These are phyloP conservation scores for Leucaena leucocephala DNA, from an alignment of 306 rosid genomes.

Conservation along the genomic window DNA sequence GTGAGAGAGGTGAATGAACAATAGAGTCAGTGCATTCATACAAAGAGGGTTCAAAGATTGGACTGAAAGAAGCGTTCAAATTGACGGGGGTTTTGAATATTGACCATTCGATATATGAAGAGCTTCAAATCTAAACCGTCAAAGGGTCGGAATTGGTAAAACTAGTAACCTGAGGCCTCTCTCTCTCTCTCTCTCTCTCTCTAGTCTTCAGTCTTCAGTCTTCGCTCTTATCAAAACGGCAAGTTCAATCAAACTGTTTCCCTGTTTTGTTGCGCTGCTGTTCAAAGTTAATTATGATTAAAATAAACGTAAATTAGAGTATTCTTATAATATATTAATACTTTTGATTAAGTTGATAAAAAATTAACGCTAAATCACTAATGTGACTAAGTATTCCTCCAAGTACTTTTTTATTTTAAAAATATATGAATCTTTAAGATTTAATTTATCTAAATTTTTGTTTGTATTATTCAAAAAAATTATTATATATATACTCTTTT, in stretches of 20 bases:
- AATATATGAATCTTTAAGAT: too few relatives aligned
- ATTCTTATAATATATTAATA: too few relatives aligned
- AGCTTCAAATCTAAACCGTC: conserved; percentile 46
- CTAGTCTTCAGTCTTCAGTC: background rate
- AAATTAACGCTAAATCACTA: too few relatives aligned
- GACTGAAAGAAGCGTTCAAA: conserved; percentile 52
- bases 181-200: too few relatives aligned
- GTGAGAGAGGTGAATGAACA: background rate
- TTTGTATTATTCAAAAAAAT: too few relatives aligned
- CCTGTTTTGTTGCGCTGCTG: background rate
- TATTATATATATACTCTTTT: too few relatives aligned
- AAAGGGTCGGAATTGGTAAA: conserved; percentile 55
- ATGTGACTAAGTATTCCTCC: too few relatives aligned
- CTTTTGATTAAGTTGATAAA: too few relatives aligned
- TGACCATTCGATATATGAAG: conserved; percentile 71
- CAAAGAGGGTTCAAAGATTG: conserved; percentile 50
- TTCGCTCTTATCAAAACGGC: background rate
- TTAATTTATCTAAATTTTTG: too few relatives aligned
- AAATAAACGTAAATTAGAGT: too few relatives aligned
- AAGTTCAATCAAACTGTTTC: background rate
- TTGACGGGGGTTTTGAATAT: conserved; percentile 54
- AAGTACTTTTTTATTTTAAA: too few relatives aligned
- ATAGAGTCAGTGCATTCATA: conserved; percentile 34
- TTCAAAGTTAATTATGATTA: too few relatives aligned
- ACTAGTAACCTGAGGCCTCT: background rate